A percentile compares a stretch with the other conserved stretches of the same genome.
Evolutionary conservation across 805 yeast species (phyloP).

Genomic region (Starmerella geochares): DNA sequence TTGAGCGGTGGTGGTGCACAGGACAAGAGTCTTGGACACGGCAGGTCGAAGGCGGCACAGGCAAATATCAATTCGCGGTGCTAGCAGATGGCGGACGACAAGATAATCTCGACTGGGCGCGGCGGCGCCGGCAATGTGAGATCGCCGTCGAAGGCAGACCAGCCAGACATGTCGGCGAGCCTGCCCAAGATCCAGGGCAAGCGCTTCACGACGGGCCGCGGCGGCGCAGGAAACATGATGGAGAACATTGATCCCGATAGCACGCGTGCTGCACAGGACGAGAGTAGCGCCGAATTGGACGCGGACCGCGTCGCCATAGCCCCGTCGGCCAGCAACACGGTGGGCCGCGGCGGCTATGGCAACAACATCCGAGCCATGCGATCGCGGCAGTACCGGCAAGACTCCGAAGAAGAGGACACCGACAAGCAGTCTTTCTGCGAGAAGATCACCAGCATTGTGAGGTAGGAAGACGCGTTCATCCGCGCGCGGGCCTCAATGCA

Average conservation of each 20-base stretch:
- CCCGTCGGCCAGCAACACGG: conserved; percentile 31
- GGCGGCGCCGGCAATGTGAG: conserved; percentile 71
- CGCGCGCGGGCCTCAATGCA: too few relatives aligned
- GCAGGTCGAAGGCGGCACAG: background rate
- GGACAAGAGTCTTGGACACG: too few relatives aligned
- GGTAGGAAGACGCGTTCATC: too few relatives aligned
- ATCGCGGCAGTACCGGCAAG: conserved; percentile 8
- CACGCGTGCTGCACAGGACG: conserved; percentile 52
- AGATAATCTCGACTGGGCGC: conserved; percentile 54
- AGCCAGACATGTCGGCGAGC: conserved; percentile 47
- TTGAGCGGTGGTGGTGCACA: too few relatives aligned
- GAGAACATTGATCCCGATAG: conserved; percentile 44
- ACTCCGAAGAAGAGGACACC: background rate
- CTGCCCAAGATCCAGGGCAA: conserved; percentile 47
- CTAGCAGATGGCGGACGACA: background rate
- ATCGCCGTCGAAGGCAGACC: conserved; percentile 41
- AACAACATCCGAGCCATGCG: conserved; percentile 29
- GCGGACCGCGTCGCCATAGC: conserved; percentile 35
- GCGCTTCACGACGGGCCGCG: conserved; percentile 62
- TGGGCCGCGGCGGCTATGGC: conserved; percentile 62
- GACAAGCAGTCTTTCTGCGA: conserved; percentile 10
- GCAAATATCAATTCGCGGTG: too few relatives aligned
- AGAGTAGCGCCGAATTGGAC: conserved; percentile 38
- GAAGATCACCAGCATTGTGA: conserved; percentile 6
- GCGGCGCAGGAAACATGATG: conserved; percentile 70